phyloP scores from a whole-genome alignment of 2,329 filamentous ascomycete species.

The Clonostachys byssicola region DNA sequence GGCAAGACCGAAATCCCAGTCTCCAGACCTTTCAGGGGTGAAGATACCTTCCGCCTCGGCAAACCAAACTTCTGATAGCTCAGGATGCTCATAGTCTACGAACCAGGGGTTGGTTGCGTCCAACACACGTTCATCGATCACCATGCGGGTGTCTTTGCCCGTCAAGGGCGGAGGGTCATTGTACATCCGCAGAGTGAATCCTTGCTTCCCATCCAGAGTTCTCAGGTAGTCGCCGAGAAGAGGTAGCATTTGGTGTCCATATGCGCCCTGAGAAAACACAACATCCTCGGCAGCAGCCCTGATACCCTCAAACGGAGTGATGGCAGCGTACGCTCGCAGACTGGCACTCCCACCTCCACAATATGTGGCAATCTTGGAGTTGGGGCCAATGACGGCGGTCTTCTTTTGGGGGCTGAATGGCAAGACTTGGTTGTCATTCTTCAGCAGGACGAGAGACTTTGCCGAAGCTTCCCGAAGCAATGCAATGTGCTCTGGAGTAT shows the following conservation, averaged over 20 bases:
- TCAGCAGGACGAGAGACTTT: conserved; percentile 42
- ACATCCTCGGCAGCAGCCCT: conserved; percentile 8
- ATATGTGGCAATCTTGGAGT: conserved; percentile 32
- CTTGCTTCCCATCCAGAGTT: conserved; percentile 7
- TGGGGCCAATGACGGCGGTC: conserved; percentile 49
- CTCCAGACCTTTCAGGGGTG: conserved; percentile 2
- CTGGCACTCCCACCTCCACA: conserved; percentile 25
- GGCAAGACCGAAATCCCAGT: conserved; percentile 23
- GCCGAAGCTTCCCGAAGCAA: conserved; percentile 42
- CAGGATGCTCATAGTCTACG: conserved; percentile 15
- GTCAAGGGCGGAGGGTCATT: conserved; percentile 39
- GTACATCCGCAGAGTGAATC: conserved; percentile 14
- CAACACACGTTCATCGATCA: conserved; percentile 11
- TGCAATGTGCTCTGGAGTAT: conserved; percentile 59
- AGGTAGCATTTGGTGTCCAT: conserved; percentile 21
- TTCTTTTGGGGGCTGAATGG: conserved; percentile 35
- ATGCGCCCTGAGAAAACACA: conserved; percentile 11
- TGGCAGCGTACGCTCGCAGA: conserved; percentile 20
- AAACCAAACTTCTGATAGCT: conserved; percentile 14
- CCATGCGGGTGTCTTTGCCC: not conserved
- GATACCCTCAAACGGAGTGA: conserved; percentile 22
- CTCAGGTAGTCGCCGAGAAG: conserved; percentile 11
- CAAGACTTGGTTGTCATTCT: conserved; percentile 34
- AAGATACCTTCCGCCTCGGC: not conserved
- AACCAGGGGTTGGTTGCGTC: conserved; percentile 15